These are phyloP conservation scores for Bipolaris oryzae DNA, from an alignment of 2,329 filamentous ascomycete genomes.

Conservation along the genomic window DNA sequence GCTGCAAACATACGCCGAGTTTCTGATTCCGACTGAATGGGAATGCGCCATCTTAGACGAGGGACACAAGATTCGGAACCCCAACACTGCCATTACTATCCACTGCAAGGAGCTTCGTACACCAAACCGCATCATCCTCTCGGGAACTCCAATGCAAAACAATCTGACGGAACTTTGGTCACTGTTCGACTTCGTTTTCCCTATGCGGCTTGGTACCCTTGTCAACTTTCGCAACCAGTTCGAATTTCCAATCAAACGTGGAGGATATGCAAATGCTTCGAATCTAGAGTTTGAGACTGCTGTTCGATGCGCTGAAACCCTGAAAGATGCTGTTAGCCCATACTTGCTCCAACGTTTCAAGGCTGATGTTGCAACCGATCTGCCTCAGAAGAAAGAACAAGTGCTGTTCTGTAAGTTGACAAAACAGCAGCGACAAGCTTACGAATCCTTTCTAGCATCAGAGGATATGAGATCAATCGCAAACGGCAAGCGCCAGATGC, in stretches of 20 bases:
- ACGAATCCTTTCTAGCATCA: conserved; percentile 80
- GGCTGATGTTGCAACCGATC: conserved; percentile 87
- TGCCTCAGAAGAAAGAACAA: conserved; percentile 95
- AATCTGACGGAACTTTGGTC: conserved; percentile 96
- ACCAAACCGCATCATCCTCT: conserved; percentile 87
- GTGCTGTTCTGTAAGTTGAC: conserved; percentile 96
- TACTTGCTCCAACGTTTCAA: conserved; percentile 94
- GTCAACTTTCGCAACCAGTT: conserved; percentile 91
- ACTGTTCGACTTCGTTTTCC: conserved; percentile 95
- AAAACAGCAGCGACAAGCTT: conserved; percentile 75
- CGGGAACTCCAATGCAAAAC: conserved; percentile 97
- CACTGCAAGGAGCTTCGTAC: conserved; percentile 94
- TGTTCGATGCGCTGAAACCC: conserved; percentile 87
- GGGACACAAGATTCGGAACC: conserved; percentile 97
- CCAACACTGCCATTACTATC: conserved; percentile 91
- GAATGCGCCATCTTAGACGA: conserved; percentile 94
- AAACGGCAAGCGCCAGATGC: conserved; percentile 73
- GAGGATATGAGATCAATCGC: conserved; percentile 86
- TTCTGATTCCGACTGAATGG: conserved; percentile 85
- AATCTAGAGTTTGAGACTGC: conserved; percentile 95
- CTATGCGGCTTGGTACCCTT: conserved; percentile 90
- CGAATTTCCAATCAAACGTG: conserved; percentile 89
- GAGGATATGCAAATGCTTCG: conserved; percentile 93
- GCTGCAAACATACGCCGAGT: conserved; percentile 86
- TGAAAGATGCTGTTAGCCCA: conserved; percentile 92